phyloP scores from a whole-genome alignment of 1,284 basidiomycete genomes.

The Microbotryum intermedium region DNA sequence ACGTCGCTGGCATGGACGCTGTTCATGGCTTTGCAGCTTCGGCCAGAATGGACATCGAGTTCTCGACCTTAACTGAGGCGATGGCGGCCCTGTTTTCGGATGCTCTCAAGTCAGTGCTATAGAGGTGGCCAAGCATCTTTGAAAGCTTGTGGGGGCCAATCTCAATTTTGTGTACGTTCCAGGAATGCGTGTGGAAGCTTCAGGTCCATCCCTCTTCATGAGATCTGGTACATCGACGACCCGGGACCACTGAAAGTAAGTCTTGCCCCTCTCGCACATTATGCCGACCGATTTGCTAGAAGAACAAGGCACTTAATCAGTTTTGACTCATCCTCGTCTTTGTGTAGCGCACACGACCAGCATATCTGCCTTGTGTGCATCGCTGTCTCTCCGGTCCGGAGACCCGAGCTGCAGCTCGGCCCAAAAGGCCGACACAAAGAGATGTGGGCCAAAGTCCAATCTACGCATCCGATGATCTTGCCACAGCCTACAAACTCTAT shows the following conservation, averaged over 20 bases:
- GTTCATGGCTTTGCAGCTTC: not conserved
- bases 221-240: constrained; percentile 22
- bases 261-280: too few species aligned
- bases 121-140: not conserved
- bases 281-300: too few species aligned
- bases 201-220: constrained; percentile 9
- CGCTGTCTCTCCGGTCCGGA: too few species aligned
- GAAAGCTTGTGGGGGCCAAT: not conserved
- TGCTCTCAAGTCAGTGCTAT: constrained; percentile 3
- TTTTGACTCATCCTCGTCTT: too few species aligned
- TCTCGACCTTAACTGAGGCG: constrained; percentile 10
- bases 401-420: too few species aligned
- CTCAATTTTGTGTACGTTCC: not conserved
- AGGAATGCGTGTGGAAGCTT: constrained; percentile 8
- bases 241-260: constrained; percentile 11
- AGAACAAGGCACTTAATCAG: too few species aligned
- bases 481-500: constrained; percentile 23
- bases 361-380: too few species aligned
- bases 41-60: constrained; percentile 6
- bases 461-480: not conserved
- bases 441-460: too few species aligned
- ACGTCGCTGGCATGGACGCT: constrained; percentile 3
- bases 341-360: too few species aligned
- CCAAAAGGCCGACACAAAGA: too few species aligned
- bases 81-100: constrained; percentile 4